Evolutionary conservation across 108 stramenopile genomes (phyloP).

Genomic region (Skeletonema marinoi): DNA sequence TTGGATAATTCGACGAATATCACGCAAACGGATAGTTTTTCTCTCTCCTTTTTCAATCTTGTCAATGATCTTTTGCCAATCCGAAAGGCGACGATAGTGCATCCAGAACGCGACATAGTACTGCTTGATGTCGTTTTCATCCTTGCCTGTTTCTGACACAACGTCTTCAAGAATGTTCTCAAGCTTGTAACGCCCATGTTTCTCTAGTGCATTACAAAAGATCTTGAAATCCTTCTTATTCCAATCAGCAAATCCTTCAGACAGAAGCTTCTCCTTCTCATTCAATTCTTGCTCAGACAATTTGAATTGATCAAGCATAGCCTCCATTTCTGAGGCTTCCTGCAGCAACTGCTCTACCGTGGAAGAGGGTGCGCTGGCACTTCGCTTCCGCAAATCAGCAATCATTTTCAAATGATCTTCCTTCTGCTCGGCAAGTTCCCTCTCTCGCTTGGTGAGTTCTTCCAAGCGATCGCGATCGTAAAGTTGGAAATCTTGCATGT

Average conservation of each 20-base stretch:
- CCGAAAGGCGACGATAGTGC: constrained; percentile 84
- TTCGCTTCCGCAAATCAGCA: constrained; percentile 64
- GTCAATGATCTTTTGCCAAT: constrained; percentile 88
- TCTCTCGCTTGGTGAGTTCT: constrained; percentile 77
- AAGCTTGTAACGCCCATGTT: constrained; percentile 90
- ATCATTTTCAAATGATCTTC: constrained; percentile 74
- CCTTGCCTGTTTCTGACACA: constrained; percentile 85
- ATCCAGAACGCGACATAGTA: constrained; percentile 92
- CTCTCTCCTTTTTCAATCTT: constrained; percentile 90
- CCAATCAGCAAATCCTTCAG: constrained; percentile 96
- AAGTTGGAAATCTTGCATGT: constrained; percentile 94
- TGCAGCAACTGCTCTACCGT: constrained; percentile 33
- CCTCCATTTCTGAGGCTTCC: constrained; percentile 66
- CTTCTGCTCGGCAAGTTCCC: constrained; percentile 67
- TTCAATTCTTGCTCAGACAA: constrained; percentile 58
- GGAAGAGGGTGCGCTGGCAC: constrained; percentile 47
- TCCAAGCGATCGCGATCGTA: constrained; percentile 86
- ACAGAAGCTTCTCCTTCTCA: constrained; percentile 73
- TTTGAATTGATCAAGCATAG: constrained; percentile 52
- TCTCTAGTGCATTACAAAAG: constrained; percentile 89
- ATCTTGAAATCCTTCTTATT: constrained; percentile 87
- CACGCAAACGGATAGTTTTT: constrained; percentile 82
- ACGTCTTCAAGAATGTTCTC: constrained; percentile 80
- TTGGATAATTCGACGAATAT: constrained; percentile 93
- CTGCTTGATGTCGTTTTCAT: constrained; percentile 76